Conservation (phyloP, 1,284 basidiomycete species). For the Dichomitus squalens region DNA sequence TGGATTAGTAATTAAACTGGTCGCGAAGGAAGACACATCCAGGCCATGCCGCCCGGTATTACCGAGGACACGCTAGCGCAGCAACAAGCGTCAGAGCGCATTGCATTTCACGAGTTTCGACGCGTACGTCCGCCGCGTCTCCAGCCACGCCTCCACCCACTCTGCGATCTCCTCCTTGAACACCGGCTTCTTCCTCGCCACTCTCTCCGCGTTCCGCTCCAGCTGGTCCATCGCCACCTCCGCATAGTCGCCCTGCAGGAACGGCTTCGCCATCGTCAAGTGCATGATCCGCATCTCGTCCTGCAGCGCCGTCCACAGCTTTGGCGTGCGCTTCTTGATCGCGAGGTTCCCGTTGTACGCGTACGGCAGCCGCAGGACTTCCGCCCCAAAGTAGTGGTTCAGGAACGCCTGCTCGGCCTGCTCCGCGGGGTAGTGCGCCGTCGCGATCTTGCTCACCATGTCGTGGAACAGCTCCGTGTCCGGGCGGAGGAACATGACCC, state of each 20-base stretch:
- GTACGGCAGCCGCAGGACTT: conserved; percentile 42
- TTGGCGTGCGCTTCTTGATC: conserved; percentile 39
- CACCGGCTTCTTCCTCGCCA: conserved; percentile 21
- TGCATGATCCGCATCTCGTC: conserved; percentile 42
- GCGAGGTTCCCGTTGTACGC: conserved; percentile 49
- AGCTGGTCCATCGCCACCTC: conserved; percentile 29
- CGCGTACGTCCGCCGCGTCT: conserved; percentile 28
- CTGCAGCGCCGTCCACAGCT: conserved; percentile 40
- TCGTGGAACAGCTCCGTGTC: conserved; percentile 35
- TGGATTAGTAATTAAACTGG: too few species aligned
- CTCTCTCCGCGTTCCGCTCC: conserved; percentile 25
- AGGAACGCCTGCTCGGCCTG: conserved; percentile 49
- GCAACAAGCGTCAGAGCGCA: too few species aligned
- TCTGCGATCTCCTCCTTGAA: conserved; percentile 35
- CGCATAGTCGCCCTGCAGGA: conserved; percentile 32
- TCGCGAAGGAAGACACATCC: too few species aligned
- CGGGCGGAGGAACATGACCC: conserved; percentile 42
- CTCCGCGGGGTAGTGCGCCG: conserved; percentile 36
- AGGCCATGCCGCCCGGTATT: too few species aligned
- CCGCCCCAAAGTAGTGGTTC: conserved; percentile 44
- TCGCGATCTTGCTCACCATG: conserved; percentile 40
- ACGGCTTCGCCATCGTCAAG: conserved; percentile 46
- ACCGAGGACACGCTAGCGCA: too few species aligned
- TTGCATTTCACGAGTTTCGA: conserved; percentile 23
- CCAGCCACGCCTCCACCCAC: conserved; percentile 36